Evolutionary conservation across 164 flowering plant genomes (phyloP).

Genomic region (Houttuynia cordata): DNA sequence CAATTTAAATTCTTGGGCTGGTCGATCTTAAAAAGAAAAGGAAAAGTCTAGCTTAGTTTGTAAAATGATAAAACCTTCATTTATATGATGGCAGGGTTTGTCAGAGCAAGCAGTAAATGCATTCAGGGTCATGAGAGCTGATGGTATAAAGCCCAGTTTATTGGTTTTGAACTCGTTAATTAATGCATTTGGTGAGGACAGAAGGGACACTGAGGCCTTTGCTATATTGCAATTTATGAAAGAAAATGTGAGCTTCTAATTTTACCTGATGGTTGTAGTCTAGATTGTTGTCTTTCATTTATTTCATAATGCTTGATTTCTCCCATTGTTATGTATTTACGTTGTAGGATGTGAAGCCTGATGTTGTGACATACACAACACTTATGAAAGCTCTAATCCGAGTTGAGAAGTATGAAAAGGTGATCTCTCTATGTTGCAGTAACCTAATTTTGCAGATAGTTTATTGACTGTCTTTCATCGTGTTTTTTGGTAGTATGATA

Average conservation of each 20-base stretch:
- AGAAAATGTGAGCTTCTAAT: slow-evolving; percentile 52
- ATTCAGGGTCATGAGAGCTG: slow-evolving; percentile 77
- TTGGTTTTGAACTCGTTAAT: slow-evolving; percentile 79
- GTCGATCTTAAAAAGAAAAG: not conserved
- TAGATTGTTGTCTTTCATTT: not conserved
- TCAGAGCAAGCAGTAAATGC: slow-evolving; percentile 89
- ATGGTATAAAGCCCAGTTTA: slow-evolving; percentile 75
- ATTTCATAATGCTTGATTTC: no score
- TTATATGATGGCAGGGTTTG: slow-evolving; percentile 50
- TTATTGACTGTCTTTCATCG: no score
- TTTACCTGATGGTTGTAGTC: not conserved
- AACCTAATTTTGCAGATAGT: no score
- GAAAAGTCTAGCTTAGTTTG: not conserved
- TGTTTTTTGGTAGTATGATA: no score
- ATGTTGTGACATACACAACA: slow-evolving; percentile 90
- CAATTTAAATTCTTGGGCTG: no score
- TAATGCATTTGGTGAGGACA: slow-evolving; percentile 95
- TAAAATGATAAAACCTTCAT: not conserved
- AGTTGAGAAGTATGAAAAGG: slow-evolving; percentile 83
- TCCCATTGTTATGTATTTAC: not conserved
- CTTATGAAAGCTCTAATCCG: slow-evolving; percentile 93
- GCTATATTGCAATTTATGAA: slow-evolving; percentile 81
- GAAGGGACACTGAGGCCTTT: slow-evolving; percentile 89
- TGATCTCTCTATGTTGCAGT: slow-evolving; percentile 12
- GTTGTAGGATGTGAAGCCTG: slow-evolving; percentile 75